Evolutionary conservation across 2,329 filamentous ascomycete genomes (phyloP).

Genomic region (Magnaporthiopsis rhizophila): DNA sequence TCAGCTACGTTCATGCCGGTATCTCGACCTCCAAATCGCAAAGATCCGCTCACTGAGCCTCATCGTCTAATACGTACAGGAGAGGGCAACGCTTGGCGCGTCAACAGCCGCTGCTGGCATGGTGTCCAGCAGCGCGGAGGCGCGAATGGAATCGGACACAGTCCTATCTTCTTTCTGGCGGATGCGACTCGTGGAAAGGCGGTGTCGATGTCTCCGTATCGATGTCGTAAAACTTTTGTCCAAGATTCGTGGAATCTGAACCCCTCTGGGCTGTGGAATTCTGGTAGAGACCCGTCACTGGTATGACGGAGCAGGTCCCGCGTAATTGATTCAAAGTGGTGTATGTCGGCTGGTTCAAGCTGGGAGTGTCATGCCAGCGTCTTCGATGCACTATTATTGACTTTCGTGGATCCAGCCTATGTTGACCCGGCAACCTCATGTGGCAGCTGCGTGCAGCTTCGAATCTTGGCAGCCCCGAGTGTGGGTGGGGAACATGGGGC

Average conservation of each 20-base stretch:
- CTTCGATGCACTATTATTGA: constrained; percentile 1
- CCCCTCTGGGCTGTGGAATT: background rate
- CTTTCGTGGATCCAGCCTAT: background rate
- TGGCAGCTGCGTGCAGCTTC: background rate
- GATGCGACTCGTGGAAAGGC: background rate
- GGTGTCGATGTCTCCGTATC: background rate
- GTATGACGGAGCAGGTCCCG: background rate
- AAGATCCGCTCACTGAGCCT: no score
- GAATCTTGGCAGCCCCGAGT: background rate
- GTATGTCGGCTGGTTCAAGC: background rate
- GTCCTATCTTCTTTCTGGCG: background rate
- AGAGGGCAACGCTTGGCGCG: constrained; percentile 6
- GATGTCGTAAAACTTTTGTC: background rate
- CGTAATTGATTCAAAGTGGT: background rate
- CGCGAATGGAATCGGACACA: background rate
- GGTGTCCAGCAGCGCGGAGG: constrained; percentile 7
- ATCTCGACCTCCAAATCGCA: background rate
- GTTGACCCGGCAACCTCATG: background rate
- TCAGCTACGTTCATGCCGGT: background rate
- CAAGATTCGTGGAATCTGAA: background rate
- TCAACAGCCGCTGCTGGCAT: constrained; percentile 8
- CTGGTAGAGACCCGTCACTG: background rate
- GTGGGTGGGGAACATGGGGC: background rate
- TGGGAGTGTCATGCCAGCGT: background rate
- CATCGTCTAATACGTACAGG: constrained; percentile 1